Percentiles rank a stretch among this genome's conserved stretches.
phyloP scores from a whole-genome alignment of 2,329 filamentous ascomycete species.

The Exutisphaerella laricina region DNA sequence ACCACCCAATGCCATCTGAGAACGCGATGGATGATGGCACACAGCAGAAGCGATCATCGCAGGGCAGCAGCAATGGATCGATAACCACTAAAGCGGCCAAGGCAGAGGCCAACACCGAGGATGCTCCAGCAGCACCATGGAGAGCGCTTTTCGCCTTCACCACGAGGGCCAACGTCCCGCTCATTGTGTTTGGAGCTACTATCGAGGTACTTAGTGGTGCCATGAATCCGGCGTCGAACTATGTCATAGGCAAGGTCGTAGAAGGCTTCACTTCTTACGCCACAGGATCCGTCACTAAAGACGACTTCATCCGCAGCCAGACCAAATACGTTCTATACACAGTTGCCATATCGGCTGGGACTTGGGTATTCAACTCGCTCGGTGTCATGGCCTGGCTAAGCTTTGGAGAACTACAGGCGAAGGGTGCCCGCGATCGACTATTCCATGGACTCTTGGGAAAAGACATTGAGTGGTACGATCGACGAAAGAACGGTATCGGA shows the following conservation, averaged over 20 bases:
- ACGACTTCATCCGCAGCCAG: conserved; percentile 52
- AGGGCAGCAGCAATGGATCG: conserved; percentile 7
- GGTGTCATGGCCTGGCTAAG: conserved; percentile 67
- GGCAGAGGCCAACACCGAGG: conserved; percentile 12
- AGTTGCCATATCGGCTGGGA: conserved; percentile 55
- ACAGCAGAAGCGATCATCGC: conserved; percentile 16
- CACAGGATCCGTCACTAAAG: conserved; percentile 45
- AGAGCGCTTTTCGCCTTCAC: conserved; percentile 67
- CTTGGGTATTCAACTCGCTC: conserved; percentile 61
- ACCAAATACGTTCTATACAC: conserved; percentile 59
- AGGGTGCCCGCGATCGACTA: conserved; percentile 55
- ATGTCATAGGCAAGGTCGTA: conserved; percentile 71
- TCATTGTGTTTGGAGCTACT: conserved; percentile 51
- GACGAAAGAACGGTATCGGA: conserved; percentile 62
- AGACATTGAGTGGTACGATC: conserved; percentile 78
- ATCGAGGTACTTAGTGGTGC: conserved; percentile 57
- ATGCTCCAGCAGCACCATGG: conserved; percentile 36
- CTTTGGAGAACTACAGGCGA: conserved; percentile 77
- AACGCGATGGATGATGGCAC: conserved; percentile 14
- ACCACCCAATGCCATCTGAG: conserved; percentile 13
- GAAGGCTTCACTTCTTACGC: conserved; percentile 64
- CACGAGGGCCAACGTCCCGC: conserved; percentile 51
- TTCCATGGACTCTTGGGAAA: conserved; percentile 66
- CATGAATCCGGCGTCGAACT: conserved; percentile 59
- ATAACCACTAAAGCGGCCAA: conserved; percentile 2